These are phyloP conservation scores for Trypanosomatidae sp. DNA, from an alignment of 208 protist genomes.

Conservation along the genomic window DNA sequence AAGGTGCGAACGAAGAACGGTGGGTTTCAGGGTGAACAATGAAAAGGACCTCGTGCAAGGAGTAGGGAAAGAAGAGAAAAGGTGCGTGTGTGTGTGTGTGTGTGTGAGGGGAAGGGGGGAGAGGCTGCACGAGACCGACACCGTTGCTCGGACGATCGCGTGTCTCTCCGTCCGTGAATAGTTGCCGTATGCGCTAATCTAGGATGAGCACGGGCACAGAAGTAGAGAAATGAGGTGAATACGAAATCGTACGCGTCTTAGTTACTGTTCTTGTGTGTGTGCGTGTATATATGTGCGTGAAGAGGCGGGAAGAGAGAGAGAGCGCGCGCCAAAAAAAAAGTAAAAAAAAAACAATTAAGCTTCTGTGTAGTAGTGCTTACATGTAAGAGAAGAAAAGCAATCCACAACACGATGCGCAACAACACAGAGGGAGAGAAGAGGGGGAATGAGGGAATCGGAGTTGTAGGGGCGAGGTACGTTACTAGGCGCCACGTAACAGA, in stretches of 20 bases:
- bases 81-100: no score
- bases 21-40: background rate
- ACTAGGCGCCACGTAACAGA: background rate
- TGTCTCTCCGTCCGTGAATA: background rate
- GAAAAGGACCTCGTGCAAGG: background rate
- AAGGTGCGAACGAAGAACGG: background rate
- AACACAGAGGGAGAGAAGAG: background rate
- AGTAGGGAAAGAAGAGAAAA: background rate
- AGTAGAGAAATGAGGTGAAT: background rate
- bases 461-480: background rate
- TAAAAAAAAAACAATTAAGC: background rate
- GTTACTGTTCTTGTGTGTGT: background rate
- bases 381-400: background rate
- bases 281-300: background rate
- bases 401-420: background rate
- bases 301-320: background rate
- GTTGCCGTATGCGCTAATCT: background rate
- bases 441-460: background rate
- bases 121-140: background rate
- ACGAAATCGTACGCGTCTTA: background rate
- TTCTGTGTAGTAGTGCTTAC: slow-evolving; percentile 7
- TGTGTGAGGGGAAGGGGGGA: background rate
- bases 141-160: background rate
- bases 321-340: background rate
- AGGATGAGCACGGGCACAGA: no score